These are phyloP conservation scores for Apiospora arundinis DNA, from an alignment of 2,329 filamentous ascomycete genomes.

Conservation along the genomic window DNA sequence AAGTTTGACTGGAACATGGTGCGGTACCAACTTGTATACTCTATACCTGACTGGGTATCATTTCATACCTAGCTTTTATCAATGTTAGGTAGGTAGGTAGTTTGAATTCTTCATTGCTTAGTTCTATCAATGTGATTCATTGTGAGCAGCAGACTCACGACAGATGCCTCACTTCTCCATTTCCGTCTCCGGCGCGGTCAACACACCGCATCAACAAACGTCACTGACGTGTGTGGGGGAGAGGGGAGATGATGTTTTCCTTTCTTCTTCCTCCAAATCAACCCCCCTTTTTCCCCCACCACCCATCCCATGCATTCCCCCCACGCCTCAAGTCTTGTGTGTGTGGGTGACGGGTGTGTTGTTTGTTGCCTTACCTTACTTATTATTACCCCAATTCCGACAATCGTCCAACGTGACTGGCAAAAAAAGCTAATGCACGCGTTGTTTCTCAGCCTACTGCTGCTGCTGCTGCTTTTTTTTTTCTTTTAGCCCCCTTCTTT, in stretches of 20 bases:
- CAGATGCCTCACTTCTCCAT: background rate
- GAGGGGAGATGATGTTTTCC: background rate
- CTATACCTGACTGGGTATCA: no score
- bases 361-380: background rate
- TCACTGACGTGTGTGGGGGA: background rate
- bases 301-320: constrained; percentile 6
- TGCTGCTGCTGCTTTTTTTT: background rate
- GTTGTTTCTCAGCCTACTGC: background rate
- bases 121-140: no score
- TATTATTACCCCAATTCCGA: constrained; percentile 1
- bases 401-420: background rate
- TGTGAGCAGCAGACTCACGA: background rate
- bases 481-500: no score
- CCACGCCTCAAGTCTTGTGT: background rate
- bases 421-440: background rate
- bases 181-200: background rate
- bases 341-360: background rate
- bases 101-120: no score
- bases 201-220: background rate
- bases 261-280: background rate
- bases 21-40: no score
- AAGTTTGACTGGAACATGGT: no score
- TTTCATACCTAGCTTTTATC: no score
- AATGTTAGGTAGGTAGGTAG: no score
- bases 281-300: background rate